A percentile compares a stretch with the other conserved stretches of the same genome.
Conservation (phyloP, 225 moss, liverwort and hornwort species). For the Pseudoscleropodium purum region DNA sequence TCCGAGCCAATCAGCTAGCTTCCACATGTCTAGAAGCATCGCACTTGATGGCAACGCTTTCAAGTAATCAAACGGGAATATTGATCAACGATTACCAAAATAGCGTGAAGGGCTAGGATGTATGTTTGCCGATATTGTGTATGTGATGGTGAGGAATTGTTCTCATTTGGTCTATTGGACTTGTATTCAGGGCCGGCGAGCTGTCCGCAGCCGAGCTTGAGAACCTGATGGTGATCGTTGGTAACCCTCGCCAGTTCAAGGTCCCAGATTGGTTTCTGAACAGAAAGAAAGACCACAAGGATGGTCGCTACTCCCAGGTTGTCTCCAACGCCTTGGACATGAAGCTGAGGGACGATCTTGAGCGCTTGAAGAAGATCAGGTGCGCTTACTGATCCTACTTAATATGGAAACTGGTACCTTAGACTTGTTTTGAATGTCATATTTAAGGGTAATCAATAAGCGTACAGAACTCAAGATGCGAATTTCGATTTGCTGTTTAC, state of each 20-base stretch:
- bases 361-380: constrained; percentile 28
- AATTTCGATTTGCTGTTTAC: background rate
- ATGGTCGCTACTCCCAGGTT: constrained; percentile 23
- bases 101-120: background rate
- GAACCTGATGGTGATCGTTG: constrained; percentile 26
- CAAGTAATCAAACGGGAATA: background rate
- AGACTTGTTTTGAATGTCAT: background rate
- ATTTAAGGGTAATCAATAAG: no score
- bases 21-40: background rate
- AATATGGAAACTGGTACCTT: no score
- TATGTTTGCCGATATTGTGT: background rate
- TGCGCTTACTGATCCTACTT: background rate
- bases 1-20: background rate
- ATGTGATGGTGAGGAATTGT: background rate
- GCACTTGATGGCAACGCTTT: background rate
- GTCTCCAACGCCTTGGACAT: constrained; percentile 29
- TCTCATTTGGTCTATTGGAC: background rate
- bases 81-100: background rate
- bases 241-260: constrained; percentile 24
- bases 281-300: constrained; percentile 32
- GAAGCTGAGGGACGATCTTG: constrained; percentile 27
- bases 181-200: constrained; percentile 7
- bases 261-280: constrained; percentile 26
- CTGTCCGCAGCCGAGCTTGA: constrained; percentile 21
- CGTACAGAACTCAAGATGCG: no score